phyloP scores from a whole-genome alignment of 805 yeast genomes.

The Suhomyces sp. region DNA sequence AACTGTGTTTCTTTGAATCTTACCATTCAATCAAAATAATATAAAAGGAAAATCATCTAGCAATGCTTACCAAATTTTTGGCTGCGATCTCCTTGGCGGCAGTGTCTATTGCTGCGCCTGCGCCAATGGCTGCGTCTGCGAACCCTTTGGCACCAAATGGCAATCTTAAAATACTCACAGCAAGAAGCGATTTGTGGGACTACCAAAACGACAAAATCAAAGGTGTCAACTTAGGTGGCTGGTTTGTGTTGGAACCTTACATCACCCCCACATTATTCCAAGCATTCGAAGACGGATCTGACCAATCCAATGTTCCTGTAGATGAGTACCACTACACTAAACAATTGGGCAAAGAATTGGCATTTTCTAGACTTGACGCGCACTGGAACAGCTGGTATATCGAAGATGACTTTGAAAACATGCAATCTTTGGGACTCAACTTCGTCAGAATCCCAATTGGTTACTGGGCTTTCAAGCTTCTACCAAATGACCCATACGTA shows the following conservation, averaged over 20 bases:
- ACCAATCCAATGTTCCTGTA: constrained; percentile 52
- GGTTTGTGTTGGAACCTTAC: constrained; percentile 85
- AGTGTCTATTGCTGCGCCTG: constrained; percentile 1
- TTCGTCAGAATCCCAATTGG: constrained; percentile 90
- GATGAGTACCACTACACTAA: constrained; percentile 77
- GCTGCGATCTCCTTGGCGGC: not conserved
- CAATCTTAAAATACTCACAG: constrained; percentile 14
- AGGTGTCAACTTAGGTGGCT: constrained; percentile 87
- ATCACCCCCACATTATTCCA: constrained; percentile 77
- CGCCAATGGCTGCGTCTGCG: constrained; percentile 1
- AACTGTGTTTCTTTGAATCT: not conserved
- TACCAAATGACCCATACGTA: constrained; percentile 77
- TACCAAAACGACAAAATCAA: constrained; percentile 37
- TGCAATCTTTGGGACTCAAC: constrained; percentile 66
- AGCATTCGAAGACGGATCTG: constrained; percentile 49
- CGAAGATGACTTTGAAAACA: constrained; percentile 64
- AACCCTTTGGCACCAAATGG: constrained; percentile 6
- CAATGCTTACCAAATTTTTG: not conserved
- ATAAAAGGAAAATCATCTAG: not conserved
- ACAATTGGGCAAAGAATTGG: constrained; percentile 58
- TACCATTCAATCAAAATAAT: not conserved
- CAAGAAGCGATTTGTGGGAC: constrained; percentile 27
- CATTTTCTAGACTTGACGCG: constrained; percentile 46
- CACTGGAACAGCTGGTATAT: constrained; percentile 83
- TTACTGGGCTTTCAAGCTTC: constrained; percentile 80